These are phyloP conservation scores for Phymatotrichopsis omnivora DNA, from an alignment of 2,329 filamentous ascomycete species.

Conservation along the genomic window DNA sequence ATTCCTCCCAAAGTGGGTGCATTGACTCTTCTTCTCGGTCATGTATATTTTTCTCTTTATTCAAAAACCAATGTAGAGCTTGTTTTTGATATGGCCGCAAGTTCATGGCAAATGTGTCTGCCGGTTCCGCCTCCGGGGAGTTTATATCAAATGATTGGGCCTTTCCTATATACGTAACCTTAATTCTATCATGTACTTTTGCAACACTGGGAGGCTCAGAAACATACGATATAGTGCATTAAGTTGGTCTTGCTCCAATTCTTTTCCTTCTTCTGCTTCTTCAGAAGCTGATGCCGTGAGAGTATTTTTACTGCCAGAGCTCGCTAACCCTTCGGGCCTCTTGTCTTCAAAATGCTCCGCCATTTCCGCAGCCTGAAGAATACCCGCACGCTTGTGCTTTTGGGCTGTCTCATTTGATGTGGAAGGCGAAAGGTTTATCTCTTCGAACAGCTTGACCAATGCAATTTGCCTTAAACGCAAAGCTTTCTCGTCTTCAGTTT, in stretches of 20 bases:
- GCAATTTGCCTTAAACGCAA: conserved; percentile 76
- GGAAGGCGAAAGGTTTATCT: conserved; percentile 72
- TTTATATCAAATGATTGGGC: conserved; percentile 94
- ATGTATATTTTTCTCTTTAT: conserved; percentile 58
- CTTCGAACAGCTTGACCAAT: conserved; percentile 77
- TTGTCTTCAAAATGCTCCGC: conserved; percentile 58
- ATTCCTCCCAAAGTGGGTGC: conserved; percentile 97
- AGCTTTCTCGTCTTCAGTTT: conserved; percentile 74
- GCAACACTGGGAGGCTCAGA: conserved; percentile 1
- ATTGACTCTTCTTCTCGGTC: conserved; percentile 61
- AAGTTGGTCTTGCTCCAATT: conserved; percentile 90
- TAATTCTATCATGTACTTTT: neutral
- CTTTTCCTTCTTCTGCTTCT: conserved; percentile 68
- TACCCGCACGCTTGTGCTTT: conserved; percentile 68
- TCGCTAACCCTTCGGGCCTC: conserved; percentile 7
- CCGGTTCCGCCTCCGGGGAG: conserved; percentile 77
- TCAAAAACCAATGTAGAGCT: conserved; percentile 90
- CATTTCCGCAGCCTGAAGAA: conserved; percentile 72
- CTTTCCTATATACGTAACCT: conserved; percentile 45
- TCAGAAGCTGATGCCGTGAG: no score
- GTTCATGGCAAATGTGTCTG: conserved; percentile 68
- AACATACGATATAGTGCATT: conserved; percentile 65
- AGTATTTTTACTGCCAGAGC: conserved; percentile 8
- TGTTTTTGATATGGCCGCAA: conserved; percentile 92
- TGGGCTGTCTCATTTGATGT: conserved; percentile 62